Conservation (phyloP, 1,139 yeast species). For the Eremothecium coryli region DNA sequence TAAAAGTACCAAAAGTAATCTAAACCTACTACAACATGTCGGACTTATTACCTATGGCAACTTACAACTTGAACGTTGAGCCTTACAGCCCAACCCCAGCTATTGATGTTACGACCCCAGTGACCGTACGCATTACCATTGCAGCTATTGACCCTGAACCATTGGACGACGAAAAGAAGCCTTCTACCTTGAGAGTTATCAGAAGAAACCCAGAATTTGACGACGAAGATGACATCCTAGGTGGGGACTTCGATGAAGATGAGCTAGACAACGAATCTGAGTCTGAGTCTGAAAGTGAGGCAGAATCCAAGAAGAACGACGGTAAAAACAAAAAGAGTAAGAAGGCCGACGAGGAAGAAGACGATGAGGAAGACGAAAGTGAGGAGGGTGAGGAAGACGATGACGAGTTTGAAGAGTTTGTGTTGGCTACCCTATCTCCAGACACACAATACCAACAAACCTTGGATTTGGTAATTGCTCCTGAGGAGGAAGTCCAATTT, state of each 20-base stretch:
- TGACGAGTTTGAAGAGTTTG: slow-evolving; percentile 66
- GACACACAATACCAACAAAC: slow-evolving; percentile 78
- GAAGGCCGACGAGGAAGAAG: slow-evolving; percentile 28
- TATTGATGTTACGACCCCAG: slow-evolving; percentile 75
- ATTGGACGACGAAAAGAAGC: slow-evolving; percentile 69
- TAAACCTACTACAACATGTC: slow-evolving; percentile 39
- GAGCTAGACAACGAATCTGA: slow-evolving; percentile 43
- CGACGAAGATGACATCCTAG: slow-evolving; percentile 40
- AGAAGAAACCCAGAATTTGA: slow-evolving; percentile 57
- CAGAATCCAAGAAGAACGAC: slow-evolving; percentile 24
- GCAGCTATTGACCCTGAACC: slow-evolving; percentile 91
- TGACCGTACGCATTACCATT: slow-evolving; percentile 82
- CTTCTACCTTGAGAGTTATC: slow-evolving; percentile 82
- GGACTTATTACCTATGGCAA: slow-evolving; percentile 67
- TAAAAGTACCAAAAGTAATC: no score
- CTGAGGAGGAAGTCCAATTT: slow-evolving; percentile 89
- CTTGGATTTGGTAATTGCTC: slow-evolving; percentile 78
- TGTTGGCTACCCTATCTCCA: slow-evolving; percentile 87
- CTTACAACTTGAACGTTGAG: slow-evolving; percentile 72
- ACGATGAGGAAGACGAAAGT: slow-evolving; percentile 29
- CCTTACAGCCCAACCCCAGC: slow-evolving; percentile 88
- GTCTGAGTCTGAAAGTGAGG: slow-evolving; percentile 35
- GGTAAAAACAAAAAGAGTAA: slow-evolving; percentile 27
- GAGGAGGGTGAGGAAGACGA: slow-evolving; percentile 36
- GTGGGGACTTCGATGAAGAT: slow-evolving; percentile 47